Evolutionary conservation across 1,139 yeast genomes (phyloP).

Genomic region (Pichia sp.): DNA sequence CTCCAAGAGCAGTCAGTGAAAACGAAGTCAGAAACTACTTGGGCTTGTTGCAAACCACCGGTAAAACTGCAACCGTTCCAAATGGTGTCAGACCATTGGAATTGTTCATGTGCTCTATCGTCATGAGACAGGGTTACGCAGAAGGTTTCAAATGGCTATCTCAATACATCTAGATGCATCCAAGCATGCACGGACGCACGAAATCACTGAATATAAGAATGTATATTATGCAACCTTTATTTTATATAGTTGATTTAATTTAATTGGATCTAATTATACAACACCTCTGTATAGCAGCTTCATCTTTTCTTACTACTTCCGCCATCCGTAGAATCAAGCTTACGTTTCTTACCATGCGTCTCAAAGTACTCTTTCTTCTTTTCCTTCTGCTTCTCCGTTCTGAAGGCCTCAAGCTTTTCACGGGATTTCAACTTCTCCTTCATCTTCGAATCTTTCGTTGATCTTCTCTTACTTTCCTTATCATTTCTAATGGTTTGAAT

Average conservation of each 20-base stretch:
- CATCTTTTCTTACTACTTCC: conserved; percentile 33
- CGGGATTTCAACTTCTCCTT: conserved; percentile 68
- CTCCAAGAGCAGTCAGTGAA: conserved; percentile 90
- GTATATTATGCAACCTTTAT: conserved; percentile 3
- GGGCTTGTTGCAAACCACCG: conserved; percentile 85
- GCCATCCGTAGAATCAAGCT: conserved; percentile 40
- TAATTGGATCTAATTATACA: not conserved
- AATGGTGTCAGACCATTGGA: conserved; percentile 89
- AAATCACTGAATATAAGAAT: not conserved
- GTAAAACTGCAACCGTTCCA: conserved; percentile 70
- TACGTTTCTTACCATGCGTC: conserved; percentile 58
- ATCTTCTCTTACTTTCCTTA: conserved; percentile 73
- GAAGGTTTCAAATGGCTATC: conserved; percentile 97
- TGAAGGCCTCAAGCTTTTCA: conserved; percentile 68
- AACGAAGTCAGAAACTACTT: conserved; percentile 89
- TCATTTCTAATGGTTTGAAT: conserved; percentile 80
- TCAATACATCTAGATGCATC: conserved; percentile 62
- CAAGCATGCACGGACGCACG: not conserved
- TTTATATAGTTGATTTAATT: conserved; percentile 1
- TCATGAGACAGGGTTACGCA: conserved; percentile 94
- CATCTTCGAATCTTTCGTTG: conserved; percentile 74
- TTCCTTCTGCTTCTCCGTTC: conserved; percentile 72
- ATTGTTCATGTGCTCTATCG: conserved; percentile 95
- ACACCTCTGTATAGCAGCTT: not conserved
- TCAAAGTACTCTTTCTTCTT: conserved; percentile 84